phyloP scores from a whole-genome alignment of 345 rosid genomes.

The Physaria fendleri region DNA sequence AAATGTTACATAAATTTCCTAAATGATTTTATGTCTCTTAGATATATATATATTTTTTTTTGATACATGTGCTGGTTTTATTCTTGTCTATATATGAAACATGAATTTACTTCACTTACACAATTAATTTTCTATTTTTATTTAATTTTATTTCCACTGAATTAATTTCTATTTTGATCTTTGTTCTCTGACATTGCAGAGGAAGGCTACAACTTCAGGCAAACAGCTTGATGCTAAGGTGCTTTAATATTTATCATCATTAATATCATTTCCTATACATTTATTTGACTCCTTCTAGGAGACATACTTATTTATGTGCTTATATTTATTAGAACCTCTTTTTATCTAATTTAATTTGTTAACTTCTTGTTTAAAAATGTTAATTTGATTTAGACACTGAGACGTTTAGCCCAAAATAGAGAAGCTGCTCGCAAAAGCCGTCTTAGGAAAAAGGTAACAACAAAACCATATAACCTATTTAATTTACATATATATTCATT shows the following conservation, averaged over 20 bases:
- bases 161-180: slow-evolving; percentile 6
- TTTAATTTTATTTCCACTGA: slow-evolving; percentile 9
- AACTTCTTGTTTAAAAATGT: slow-evolving; percentile 5
- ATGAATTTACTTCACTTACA: too few species aligned
- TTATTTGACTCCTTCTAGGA: slow-evolving; percentile 3
- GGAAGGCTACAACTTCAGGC: slow-evolving; percentile 75
- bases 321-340: too few species aligned
- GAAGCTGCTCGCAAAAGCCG: slow-evolving; percentile 99
- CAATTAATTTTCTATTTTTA: not conserved
- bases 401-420: slow-evolving; percentile 99
- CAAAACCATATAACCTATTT: not conserved
- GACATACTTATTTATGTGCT: not conserved
- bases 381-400: slow-evolving; percentile 55
- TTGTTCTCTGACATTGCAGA: slow-evolving; percentile 46
- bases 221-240: slow-evolving; percentile 95
- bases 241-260: not conserved
- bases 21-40: not conserved
- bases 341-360: too few species aligned
- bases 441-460: slow-evolving; percentile 77
- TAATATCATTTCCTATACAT: not conserved
- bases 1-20: not conserved
- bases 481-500: not conserved
- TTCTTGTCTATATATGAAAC: not conserved
- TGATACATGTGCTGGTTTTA: not conserved
- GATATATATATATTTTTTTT: not conserved